These are phyloP conservation scores for Starmerella stigmatis DNA, from an alignment of 805 yeast species.

Conservation along the genomic window DNA sequence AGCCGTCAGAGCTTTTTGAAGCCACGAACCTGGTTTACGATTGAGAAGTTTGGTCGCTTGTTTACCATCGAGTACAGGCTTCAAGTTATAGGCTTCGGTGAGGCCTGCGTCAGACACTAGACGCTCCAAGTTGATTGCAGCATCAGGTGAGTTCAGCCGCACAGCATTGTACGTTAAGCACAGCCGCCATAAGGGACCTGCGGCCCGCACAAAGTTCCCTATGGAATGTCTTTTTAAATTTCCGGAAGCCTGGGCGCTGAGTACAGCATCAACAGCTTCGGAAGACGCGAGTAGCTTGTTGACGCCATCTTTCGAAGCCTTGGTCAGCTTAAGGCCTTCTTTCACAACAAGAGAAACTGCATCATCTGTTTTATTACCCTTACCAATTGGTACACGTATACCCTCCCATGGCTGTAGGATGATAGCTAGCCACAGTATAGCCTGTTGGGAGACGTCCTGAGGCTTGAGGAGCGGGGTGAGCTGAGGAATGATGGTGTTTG, in stretches of 20 bases:
- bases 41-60: conserved; percentile 41
- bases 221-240: conserved; percentile 33
- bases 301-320: conserved; percentile 39
- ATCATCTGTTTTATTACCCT: conserved; percentile 23
- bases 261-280: conserved; percentile 23
- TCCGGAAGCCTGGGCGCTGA: conserved; percentile 23
- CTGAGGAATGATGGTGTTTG: not conserved
- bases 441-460: conserved; percentile 11
- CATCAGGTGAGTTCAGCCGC: conserved; percentile 28
- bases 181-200: conserved; percentile 43
- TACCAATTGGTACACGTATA: conserved; percentile 27
- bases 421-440: conserved; percentile 39
- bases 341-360: conserved; percentile 42
- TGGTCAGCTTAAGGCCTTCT: conserved; percentile 62
- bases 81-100: conserved; percentile 39
- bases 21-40: conserved; percentile 80
- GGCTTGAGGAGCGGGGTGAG: conserved; percentile 7
- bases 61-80: conserved; percentile 65
- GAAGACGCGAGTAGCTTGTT: conserved; percentile 32
- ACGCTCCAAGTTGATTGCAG: conserved; percentile 26
- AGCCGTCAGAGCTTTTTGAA: conserved; percentile 45
- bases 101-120: conserved; percentile 33
- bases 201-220: conserved; percentile 49
- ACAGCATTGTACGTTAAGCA: conserved; percentile 32
- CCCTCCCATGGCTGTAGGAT: conserved; percentile 36